A percentile compares a stretch with the other conserved stretches of the same genome.
Conservation (phyloP, 305 asterid genomes). For the Ajuga reptans region DNA sequence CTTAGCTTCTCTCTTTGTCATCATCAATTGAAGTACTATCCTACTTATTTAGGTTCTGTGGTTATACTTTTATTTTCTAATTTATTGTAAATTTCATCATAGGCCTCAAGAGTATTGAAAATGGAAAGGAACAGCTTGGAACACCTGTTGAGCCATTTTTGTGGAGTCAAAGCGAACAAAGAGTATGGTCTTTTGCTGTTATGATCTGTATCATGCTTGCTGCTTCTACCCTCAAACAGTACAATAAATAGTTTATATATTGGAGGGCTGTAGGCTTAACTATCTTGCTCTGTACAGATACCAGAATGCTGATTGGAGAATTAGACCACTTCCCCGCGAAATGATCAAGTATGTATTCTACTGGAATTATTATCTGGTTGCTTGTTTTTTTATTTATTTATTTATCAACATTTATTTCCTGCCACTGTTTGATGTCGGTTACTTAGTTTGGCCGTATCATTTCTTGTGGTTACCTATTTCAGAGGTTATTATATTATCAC, state of each 20-base stretch:
- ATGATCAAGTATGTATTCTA: slow-evolving; percentile 61
- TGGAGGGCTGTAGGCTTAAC: slow-evolving; percentile 22
- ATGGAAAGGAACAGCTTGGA: slow-evolving; percentile 88
- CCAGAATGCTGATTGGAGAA: slow-evolving; percentile 99
- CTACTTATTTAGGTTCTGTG: slow-evolving; percentile 12
- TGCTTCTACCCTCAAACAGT: slow-evolving; percentile 1
- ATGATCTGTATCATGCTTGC: slow-evolving; percentile 11
- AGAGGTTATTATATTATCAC: neutral
- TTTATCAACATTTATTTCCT: neutral
- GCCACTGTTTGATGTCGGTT: neutral
- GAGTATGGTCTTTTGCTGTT: slow-evolving; percentile 49
- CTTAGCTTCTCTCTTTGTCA: neutral
- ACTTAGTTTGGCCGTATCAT: neutral
- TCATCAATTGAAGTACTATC: neutral
- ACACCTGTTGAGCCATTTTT: slow-evolving; percentile 67
- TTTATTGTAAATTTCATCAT: slow-evolving; percentile 18
- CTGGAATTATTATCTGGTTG: neutral
- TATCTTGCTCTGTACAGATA: slow-evolving; percentile 45
- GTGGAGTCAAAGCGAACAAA: slow-evolving; percentile 91
- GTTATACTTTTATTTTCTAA: slow-evolving; percentile 26
- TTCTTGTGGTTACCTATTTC: neutral
- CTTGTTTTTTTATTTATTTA: neutral
- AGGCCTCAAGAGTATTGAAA: slow-evolving; percentile 95
- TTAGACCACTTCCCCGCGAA: slow-evolving; percentile 82
- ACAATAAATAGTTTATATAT: neutral